Evolutionary conservation across 208 protist species (phyloP).

Genomic region (Crithidia sp.): DNA sequence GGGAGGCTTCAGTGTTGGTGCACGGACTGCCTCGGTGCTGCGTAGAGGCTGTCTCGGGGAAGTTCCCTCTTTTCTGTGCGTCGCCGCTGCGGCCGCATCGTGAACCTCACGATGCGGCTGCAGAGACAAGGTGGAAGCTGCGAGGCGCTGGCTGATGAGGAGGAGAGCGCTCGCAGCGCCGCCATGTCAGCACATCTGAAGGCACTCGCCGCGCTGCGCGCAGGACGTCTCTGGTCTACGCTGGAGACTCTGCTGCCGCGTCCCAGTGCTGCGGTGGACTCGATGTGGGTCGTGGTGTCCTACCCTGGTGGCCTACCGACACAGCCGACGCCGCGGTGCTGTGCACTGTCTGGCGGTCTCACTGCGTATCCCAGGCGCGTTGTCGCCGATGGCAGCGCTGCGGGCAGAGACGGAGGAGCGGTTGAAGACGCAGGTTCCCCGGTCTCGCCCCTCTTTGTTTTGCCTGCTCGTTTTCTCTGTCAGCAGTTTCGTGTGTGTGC

Average conservation of each 20-base stretch:
- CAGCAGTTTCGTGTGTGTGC: not conserved
- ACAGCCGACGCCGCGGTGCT: not conserved
- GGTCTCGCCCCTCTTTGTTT: constrained; percentile 3
- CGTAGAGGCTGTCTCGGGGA: constrained; percentile 22
- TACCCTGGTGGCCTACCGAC: not conserved
- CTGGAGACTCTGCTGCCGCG: not conserved
- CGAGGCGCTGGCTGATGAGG: not conserved
- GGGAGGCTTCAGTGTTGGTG: constrained; percentile 37
- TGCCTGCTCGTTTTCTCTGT: constrained; percentile 6
- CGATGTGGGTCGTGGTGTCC: not conserved
- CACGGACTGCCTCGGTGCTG: constrained; percentile 35
- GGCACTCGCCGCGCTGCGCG: not conserved
- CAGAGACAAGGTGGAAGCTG: constrained; percentile 10
- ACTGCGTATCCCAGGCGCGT: not conserved
- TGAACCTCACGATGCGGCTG: too few species aligned
- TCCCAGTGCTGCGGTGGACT: too few species aligned
- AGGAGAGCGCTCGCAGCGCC: not conserved
- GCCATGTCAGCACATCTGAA: not conserved
- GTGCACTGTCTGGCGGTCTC: not conserved
- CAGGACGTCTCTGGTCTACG: not conserved
- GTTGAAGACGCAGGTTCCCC: too few species aligned
- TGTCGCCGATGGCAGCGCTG: too few species aligned
- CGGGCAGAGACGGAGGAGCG: too few species aligned
- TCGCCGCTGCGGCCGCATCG: not conserved
- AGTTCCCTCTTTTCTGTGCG: constrained; percentile 22